Conservation (phyloP, 2,329 filamentous ascomycete genomes). For the Clonostachys rosea region DNA sequence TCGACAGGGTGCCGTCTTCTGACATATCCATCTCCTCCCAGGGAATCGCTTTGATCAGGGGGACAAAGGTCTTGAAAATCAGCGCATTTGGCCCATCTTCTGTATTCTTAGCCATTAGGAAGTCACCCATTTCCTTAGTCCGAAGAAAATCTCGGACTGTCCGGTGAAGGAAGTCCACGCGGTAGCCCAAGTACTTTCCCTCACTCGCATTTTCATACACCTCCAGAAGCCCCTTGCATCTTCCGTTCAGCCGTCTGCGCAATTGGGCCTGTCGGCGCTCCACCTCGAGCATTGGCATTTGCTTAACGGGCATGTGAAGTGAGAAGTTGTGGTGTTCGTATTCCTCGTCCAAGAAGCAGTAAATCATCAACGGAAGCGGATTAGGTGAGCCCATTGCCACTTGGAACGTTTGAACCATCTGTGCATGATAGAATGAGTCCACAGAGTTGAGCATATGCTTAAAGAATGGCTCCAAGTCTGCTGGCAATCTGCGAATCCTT, state of each 20-base stretch:
- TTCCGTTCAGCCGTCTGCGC: conserved; percentile 1
- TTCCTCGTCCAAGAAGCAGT: conserved; percentile 1
- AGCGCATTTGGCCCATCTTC: no score
- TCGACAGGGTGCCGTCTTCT: no score
- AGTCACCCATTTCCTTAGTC: not conserved
- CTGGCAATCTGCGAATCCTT: conserved; percentile 1
- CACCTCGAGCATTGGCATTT: not conserved
- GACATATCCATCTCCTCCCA: no score
- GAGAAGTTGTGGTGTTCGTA: not conserved
- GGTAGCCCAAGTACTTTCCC: not conserved
- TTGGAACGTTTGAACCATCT: conserved; percentile 2
- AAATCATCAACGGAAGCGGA: not conserved
- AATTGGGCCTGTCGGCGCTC: not conserved
- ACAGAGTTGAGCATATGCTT: conserved; percentile 3
- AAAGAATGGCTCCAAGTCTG: conserved; percentile 2
- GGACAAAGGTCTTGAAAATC: no score
- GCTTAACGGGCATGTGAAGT: not conserved
- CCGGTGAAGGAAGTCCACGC: conserved; percentile 3
- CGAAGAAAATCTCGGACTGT: conserved; percentile 1
- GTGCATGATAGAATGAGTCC: conserved; percentile 1
- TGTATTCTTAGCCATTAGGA: no score
- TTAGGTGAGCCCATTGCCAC: not conserved
- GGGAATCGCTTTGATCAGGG: no score
- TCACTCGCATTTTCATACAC: not conserved
- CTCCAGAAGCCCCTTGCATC: conserved; percentile 2